These are phyloP conservation scores for Pigoraptor vietnamica DNA, from an alignment of 78 protist genomes.

Conservation along the genomic window DNA sequence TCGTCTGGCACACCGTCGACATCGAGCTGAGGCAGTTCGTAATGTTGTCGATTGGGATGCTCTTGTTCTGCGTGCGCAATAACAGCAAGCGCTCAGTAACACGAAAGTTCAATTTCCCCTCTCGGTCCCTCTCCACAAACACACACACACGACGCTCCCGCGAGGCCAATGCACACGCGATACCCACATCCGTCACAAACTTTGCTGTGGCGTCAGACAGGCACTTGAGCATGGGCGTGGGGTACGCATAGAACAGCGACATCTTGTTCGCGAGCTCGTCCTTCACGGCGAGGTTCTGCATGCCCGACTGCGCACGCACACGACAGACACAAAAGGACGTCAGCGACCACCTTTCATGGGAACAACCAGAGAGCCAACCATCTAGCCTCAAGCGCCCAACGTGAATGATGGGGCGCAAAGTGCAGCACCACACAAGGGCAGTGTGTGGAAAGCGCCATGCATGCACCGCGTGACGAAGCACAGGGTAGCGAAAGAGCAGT, in stretches of 20 bases:
- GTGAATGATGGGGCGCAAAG: neutral
- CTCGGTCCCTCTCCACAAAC: no score
- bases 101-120: no score
- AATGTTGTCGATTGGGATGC: slow-evolving; percentile 59
- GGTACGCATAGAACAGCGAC: slow-evolving; percentile 77
- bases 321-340: neutral
- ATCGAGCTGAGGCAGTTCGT: slow-evolving; percentile 48
- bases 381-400: neutral
- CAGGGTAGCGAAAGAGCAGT: no score
- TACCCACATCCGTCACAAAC: slow-evolving; percentile 34
- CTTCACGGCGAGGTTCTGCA: slow-evolving; percentile 56
- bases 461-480: no score
- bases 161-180: neutral
- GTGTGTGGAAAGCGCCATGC: no score
- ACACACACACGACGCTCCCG: neutral
- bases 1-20: slow-evolving; percentile 65
- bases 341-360: no score
- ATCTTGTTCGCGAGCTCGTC: slow-evolving; percentile 73
- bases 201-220: slow-evolving; percentile 55
- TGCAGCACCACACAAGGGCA: neutral
- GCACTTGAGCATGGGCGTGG: slow-evolving; percentile 77
- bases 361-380: no score
- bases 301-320: neutral
- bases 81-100: no score
- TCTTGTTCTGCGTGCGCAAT: slow-evolving; percentile 19